Evolutionary conservation across 2,329 filamentous ascomycete genomes (phyloP).

Genomic region (Cercospora sp.): DNA sequence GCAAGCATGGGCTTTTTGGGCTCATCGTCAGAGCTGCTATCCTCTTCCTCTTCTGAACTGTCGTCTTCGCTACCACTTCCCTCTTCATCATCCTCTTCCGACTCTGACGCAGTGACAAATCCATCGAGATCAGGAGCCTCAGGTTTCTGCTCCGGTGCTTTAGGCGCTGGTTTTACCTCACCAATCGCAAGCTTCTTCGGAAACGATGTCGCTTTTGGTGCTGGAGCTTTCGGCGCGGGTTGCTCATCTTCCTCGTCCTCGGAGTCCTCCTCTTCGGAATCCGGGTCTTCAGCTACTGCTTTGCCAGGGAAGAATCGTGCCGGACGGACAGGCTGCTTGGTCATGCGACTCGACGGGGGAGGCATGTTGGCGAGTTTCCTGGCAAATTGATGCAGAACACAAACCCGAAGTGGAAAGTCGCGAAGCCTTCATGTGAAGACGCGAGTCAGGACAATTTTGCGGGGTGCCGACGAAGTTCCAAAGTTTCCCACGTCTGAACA

Average conservation of each 20-base stretch:
- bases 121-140: slow-evolving; percentile 49
- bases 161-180: slow-evolving; percentile 33
- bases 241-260: slow-evolving; percentile 55
- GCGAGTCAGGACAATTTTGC: slow-evolving; percentile 6
- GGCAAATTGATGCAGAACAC: not conserved
- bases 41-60: slow-evolving; percentile 58
- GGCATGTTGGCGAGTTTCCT: slow-evolving; percentile 51
- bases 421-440: slow-evolving; percentile 15
- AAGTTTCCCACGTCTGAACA: not conserved
- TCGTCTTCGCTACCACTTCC: slow-evolving; percentile 44
- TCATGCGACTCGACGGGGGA: slow-evolving; percentile 76
- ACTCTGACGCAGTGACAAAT: slow-evolving; percentile 58
- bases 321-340: slow-evolving; percentile 80
- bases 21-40: slow-evolving; percentile 59
- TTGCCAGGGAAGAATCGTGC: slow-evolving; percentile 87
- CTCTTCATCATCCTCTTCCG: slow-evolving; percentile 42
- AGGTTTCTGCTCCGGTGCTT: slow-evolving; percentile 36
- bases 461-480: slow-evolving; percentile 5
- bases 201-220: slow-evolving; percentile 50
- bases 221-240: slow-evolving; percentile 41
- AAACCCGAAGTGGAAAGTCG: not conserved
- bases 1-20: slow-evolving; percentile 59
- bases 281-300: slow-evolving; percentile 55
- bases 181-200: slow-evolving; percentile 45
- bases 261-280: slow-evolving; percentile 46